These are phyloP conservation scores for Quercus lobata DNA, from an alignment of 331 rosid genomes.

Conservation along the genomic window DNA sequence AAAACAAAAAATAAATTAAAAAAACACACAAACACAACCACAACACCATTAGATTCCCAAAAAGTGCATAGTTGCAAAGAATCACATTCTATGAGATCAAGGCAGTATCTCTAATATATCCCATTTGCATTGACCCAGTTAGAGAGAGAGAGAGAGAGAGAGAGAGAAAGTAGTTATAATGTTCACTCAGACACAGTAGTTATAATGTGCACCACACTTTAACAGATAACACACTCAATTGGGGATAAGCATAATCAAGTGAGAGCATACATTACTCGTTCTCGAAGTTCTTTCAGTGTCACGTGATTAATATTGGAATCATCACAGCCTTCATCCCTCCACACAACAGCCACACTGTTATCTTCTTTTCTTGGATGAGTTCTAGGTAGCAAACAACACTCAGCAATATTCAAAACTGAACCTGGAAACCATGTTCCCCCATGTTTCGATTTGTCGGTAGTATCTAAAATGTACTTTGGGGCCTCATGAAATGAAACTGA, in stretches of 20 bases:
- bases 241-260: background rate
- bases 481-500: slow-evolving; percentile 47
- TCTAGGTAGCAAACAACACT: slow-evolving; percentile 64
- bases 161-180: too few relatives aligned
- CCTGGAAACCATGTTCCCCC: slow-evolving; percentile 76
- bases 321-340: slow-evolving; percentile 77
- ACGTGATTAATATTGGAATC: slow-evolving; percentile 41
- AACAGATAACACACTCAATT: background rate
- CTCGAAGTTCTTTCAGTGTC: slow-evolving; percentile 68
- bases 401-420: slow-evolving; percentile 69
- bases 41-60: background rate
- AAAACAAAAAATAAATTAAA: too few relatives aligned
- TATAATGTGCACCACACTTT: background rate
- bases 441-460: slow-evolving; percentile 41
- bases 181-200: background rate
- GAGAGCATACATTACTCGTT: slow-evolving; percentile 67
- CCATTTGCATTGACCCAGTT: background rate
- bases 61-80: background rate
- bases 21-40: background rate
- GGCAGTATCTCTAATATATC: background rate
- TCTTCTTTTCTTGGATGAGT: slow-evolving; percentile 51
- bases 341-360: slow-evolving; percentile 53
- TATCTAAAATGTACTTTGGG: slow-evolving; percentile 60
- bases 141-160: too few relatives aligned
- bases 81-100: background rate